phyloP scores from a whole-genome alignment of 805 yeast genomes.

The Kodamaea laetipori region DNA sequence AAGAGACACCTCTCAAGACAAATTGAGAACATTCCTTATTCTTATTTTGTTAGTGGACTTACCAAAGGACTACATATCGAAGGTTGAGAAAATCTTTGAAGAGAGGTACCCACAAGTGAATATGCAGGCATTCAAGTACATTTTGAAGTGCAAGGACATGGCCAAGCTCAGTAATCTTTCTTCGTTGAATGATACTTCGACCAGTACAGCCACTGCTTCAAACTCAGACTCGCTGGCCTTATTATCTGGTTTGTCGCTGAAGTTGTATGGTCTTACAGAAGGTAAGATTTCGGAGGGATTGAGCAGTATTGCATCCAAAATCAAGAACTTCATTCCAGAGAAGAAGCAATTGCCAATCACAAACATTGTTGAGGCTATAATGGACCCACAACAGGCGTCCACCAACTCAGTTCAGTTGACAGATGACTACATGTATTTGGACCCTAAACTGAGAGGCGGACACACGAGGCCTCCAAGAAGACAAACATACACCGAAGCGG shows the following conservation, averaged over 20 bases:
- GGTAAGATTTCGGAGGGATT: constrained; percentile 87
- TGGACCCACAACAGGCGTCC: constrained; percentile 75
- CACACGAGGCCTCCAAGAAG: constrained; percentile 87
- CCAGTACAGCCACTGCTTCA: constrained; percentile 31
- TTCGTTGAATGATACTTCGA: constrained; percentile 30
- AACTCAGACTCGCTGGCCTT: constrained; percentile 54
- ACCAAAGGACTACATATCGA: constrained; percentile 35
- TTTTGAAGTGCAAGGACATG: constrained; percentile 79
- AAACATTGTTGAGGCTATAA: constrained; percentile 83
- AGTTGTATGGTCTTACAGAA: constrained; percentile 78
- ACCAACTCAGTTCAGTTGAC: constrained; percentile 68
- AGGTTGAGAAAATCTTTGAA: constrained; percentile 64
- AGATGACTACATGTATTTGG: constrained; percentile 87
- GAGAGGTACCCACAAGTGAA: constrained; percentile 54
- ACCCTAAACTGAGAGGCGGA: constrained; percentile 89
- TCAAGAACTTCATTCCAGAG: constrained; percentile 84
- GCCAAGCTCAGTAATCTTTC: constrained; percentile 47
- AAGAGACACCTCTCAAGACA: constrained; percentile 70
- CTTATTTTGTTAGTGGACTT: constrained; percentile 52
- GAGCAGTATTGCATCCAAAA: constrained; percentile 83
- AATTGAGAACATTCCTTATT: constrained; percentile 86
- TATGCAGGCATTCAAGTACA: constrained; percentile 65
- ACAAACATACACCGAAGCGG: constrained; percentile 74
- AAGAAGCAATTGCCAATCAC: constrained; percentile 88
- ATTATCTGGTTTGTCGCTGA: constrained; percentile 73